Conservation (phyloP, 495 filamentous ascomycete species). For the Neurospora sp. region DNA sequence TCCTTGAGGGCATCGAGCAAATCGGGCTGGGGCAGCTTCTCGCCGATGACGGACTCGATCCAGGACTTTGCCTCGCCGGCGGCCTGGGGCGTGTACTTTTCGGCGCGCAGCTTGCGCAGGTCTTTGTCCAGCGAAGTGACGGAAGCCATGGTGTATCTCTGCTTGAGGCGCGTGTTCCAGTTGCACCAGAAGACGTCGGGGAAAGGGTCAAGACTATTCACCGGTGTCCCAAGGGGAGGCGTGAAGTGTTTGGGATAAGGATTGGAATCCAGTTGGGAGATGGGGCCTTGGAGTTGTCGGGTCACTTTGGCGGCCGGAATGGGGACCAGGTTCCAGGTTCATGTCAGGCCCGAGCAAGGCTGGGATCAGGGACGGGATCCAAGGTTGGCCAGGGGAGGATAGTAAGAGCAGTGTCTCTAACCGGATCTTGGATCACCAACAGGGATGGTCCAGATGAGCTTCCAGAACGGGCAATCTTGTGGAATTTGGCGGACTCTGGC, state of each 20-base stretch:
- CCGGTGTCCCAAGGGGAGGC: neutral
- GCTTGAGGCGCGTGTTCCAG: neutral
- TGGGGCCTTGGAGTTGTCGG: neutral
- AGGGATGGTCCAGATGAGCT: neutral
- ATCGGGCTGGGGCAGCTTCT: slow-evolving; percentile 60
- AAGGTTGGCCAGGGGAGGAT: neutral
- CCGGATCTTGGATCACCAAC: neutral
- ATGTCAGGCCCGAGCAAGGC: neutral
- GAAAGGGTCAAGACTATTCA: neutral
- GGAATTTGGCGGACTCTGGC: neutral
- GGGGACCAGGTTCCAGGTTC: neutral
- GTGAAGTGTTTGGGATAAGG: slow-evolving; percentile 1
- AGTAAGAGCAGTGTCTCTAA: neutral
- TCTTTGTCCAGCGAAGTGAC: slow-evolving; percentile 92
- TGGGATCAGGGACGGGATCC: neutral
- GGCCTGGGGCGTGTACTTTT: slow-evolving; percentile 88
- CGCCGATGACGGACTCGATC: slow-evolving; percentile 77
- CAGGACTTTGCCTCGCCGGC: slow-evolving; percentile 77
- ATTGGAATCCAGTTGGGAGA: neutral
- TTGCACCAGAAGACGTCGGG: neutral
- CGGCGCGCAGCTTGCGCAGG: slow-evolving; percentile 83
- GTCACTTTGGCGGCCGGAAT: neutral
- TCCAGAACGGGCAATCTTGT: neutral
- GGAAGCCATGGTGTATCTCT: slow-evolving; percentile 62
- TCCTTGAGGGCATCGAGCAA: slow-evolving; percentile 80